Evolutionary conservation across 176 grass and related monocot genomes (phyloP).

Genomic region (Bonia amplexicaulis): DNA sequence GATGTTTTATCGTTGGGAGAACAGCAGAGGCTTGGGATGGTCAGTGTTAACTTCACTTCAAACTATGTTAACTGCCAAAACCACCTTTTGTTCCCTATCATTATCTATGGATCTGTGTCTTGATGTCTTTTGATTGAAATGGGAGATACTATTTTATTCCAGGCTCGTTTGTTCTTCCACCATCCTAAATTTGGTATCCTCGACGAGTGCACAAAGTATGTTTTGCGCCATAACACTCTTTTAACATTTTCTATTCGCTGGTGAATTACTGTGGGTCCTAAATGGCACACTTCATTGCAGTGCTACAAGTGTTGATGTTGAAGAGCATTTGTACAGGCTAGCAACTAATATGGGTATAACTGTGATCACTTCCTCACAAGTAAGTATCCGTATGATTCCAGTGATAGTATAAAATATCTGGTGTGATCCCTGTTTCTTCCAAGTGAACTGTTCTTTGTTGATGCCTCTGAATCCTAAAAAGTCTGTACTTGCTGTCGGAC

Average conservation of each 20-base stretch:
- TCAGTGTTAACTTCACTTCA: constrained; percentile 31
- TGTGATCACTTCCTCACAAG: constrained; percentile 90
- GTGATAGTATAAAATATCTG: not conserved
- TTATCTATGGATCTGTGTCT: not conserved
- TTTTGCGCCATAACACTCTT: not conserved
- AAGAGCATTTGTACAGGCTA: constrained; percentile 90
- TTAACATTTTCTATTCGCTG: not conserved
- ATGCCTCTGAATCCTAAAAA: not conserved
- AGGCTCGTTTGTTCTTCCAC: constrained; percentile 97
- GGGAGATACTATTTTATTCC: constrained; percentile 20
- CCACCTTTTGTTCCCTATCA: not conserved
- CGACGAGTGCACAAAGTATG: constrained; percentile 93
- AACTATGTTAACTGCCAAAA: not conserved
- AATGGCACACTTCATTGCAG: constrained; percentile 37
- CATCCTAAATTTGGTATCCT: constrained; percentile 88
- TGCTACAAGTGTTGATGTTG: constrained; percentile 96
- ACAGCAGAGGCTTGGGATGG: constrained; percentile 97
- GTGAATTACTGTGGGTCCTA: constrained; percentile 20
- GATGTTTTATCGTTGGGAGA: constrained; percentile 89
- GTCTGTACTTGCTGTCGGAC: not conserved
- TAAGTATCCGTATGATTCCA: constrained; percentile 12
- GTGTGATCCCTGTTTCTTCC: not conserved
- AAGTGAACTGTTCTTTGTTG: not conserved
- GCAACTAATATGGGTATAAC: constrained; percentile 92
- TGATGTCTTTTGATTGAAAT: not conserved